These are phyloP conservation scores for Pelargonium australe DNA, from an alignment of 441 rosid species.

Conservation along the genomic window DNA sequence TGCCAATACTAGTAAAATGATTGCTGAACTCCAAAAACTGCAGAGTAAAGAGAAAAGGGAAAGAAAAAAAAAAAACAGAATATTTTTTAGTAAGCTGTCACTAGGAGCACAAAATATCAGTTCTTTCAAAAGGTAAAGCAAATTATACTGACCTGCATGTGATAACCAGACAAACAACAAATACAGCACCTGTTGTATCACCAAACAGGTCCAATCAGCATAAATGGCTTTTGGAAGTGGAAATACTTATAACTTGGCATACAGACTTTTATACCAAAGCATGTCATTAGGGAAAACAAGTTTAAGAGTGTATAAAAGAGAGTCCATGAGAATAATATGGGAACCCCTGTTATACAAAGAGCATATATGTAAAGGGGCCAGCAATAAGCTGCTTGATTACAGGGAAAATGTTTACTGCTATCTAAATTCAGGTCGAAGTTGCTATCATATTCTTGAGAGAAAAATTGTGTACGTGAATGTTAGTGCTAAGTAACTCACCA, in stretches of 20 bases:
- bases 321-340: neutral
- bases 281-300: neutral
- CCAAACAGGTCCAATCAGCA: slow-evolving; percentile 15
- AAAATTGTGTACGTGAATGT: slow-evolving; percentile 1
- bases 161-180: slow-evolving; percentile 72
- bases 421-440: neutral
- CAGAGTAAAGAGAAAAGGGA: slow-evolving; percentile 21
- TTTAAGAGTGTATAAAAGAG: neutral
- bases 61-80: slow-evolving; percentile 8
- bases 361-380: neutral
- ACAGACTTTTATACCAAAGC: neutral
- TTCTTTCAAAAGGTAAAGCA: neutral
- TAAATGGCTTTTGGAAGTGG: slow-evolving; percentile 1
- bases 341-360: neutral
- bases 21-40: slow-evolving; percentile 91
- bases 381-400: neutral
- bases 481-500: slow-evolving; percentile 45
- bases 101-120: slow-evolving; percentile 10
- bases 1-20: slow-evolving; percentile 74
- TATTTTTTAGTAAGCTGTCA: neutral
- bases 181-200: slow-evolving; percentile 66
- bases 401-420: neutral
- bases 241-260: slow-evolving; percentile 12
- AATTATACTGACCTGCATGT: slow-evolving; percentile 69
- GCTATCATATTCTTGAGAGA: neutral